phyloP scores from a whole-genome alignment of 768 basidiomycete species.

The Leccinellum luteum region DNA sequence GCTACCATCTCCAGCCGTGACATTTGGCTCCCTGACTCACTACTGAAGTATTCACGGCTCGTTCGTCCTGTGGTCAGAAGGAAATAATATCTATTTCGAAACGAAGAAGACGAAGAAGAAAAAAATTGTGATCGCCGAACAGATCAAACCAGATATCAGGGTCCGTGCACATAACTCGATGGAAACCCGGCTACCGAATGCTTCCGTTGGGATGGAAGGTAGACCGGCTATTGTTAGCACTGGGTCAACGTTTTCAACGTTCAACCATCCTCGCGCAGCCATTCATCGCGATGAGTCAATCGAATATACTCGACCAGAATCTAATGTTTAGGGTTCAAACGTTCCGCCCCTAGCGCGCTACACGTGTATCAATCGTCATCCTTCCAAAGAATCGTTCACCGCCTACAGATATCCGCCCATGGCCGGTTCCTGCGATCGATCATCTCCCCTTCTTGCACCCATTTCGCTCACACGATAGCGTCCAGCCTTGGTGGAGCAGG shows the following conservation, averaged over 20 bases:
- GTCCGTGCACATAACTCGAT: conserved; percentile 3
- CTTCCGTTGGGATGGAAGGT: neutral
- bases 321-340: conserved; percentile 7
- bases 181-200: conserved; percentile 1
- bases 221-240: conserved; percentile 7
- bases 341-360: conserved; percentile 2
- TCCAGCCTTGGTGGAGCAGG: neutral
- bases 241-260: conserved; percentile 10
- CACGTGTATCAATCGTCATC: conserved; percentile 17
- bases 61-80: neutral
- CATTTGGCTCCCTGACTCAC: neutral
- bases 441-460: neutral
- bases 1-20: neutral
- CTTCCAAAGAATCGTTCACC: conserved; percentile 1
- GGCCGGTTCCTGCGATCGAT: conserved; percentile 9
- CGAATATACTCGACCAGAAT: neutral
- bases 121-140: conserved; percentile 14
- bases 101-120: neutral
- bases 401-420: neutral
- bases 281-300: conserved; percentile 6
- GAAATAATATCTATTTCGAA: neutral
- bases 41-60: neutral
- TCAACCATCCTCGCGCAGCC: neutral
- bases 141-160: conserved; percentile 1
- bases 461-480: neutral